Conservation (phyloP, 2,329 filamentous ascomycete species). For the Colletotrichum cereale region DNA sequence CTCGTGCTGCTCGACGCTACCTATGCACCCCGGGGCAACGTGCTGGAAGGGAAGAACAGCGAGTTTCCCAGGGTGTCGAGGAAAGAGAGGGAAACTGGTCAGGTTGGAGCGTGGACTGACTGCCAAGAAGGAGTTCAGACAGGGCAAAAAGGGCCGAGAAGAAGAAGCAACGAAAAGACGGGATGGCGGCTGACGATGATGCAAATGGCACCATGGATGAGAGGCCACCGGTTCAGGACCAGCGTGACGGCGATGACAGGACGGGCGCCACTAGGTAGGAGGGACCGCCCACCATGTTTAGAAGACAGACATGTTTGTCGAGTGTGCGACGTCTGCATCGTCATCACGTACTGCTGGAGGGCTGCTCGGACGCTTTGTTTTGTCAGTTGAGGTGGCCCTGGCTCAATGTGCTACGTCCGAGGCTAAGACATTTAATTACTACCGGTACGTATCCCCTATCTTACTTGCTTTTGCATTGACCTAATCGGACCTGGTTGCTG, state of each 20-base stretch:
- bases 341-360: slow-evolving; percentile 3
- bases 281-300: slow-evolving; percentile 7
- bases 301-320: neutral
- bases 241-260: slow-evolving; percentile 23
- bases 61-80: slow-evolving; percentile 58
- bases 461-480: slow-evolving; percentile 1
- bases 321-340: neutral
- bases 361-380: slow-evolving; percentile 25
- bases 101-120: slow-evolving; percentile 52
- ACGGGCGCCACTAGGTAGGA: neutral
- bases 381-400: neutral
- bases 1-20: slow-evolving; percentile 56
- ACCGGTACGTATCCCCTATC: neutral
- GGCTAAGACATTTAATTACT: neutral
- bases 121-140: neutral
- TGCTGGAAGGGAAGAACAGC: slow-evolving; percentile 59
- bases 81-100: slow-evolving; percentile 59
- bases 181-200: neutral
- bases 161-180: slow-evolving; percentile 10
- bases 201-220: neutral
- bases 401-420: slow-evolving; percentile 5
- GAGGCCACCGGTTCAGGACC: neutral
- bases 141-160: neutral
- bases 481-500: neutral
- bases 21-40: slow-evolving; percentile 61